A percentile compares a stretch with the other conserved stretches of the same genome.
Conservation (phyloP, 805 yeast genomes). For the Aciculoconidium aculeatum region DNA sequence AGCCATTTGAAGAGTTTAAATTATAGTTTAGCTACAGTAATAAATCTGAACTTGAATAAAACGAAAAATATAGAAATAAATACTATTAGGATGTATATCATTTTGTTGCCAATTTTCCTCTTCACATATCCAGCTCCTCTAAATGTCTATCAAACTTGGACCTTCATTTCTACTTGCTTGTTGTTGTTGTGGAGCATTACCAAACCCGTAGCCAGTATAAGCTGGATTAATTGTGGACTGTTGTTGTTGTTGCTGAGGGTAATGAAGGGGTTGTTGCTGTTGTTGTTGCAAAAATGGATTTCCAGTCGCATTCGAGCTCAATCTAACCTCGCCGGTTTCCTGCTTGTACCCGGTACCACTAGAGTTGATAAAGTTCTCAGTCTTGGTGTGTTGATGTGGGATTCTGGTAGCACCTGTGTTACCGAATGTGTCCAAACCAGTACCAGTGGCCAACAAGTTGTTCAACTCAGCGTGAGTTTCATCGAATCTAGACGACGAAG, state of each 20-base stretch:
- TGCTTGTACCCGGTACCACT: constrained; percentile 79
- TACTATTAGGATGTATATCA: no score
- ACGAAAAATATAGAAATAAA: no score
- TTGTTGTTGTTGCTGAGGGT: constrained; percentile 14
- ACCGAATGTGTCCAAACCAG: constrained; percentile 92
- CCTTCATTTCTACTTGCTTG: constrained; percentile 28
- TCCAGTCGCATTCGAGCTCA: constrained; percentile 37
- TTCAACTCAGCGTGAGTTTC: constrained; percentile 62
- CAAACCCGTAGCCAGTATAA: constrained; percentile 92
- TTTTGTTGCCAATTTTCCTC: no score
- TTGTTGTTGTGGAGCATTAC: constrained; percentile 54
- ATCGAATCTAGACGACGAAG: constrained; percentile 32
- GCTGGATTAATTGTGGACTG: constrained; percentile 58
- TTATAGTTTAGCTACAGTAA: constrained; percentile 8
- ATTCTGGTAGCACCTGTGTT: constrained; percentile 78
- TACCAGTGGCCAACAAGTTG: constrained; percentile 73
- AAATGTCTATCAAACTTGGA: constrained; percentile 44
- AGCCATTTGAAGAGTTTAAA: constrained; percentile 15
- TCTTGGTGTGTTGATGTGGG: constrained; percentile 88
- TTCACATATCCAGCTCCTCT: constrained; percentile 1
- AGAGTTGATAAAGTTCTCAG: constrained; percentile 77
- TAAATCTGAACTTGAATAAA: no score
- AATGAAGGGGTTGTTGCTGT: constrained; percentile 7
- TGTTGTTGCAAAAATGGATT: constrained; percentile 49
- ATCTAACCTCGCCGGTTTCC: constrained; percentile 26